phyloP scores from a whole-genome alignment of 2,329 filamentous ascomycete species.

The Phoma herbarum region DNA sequence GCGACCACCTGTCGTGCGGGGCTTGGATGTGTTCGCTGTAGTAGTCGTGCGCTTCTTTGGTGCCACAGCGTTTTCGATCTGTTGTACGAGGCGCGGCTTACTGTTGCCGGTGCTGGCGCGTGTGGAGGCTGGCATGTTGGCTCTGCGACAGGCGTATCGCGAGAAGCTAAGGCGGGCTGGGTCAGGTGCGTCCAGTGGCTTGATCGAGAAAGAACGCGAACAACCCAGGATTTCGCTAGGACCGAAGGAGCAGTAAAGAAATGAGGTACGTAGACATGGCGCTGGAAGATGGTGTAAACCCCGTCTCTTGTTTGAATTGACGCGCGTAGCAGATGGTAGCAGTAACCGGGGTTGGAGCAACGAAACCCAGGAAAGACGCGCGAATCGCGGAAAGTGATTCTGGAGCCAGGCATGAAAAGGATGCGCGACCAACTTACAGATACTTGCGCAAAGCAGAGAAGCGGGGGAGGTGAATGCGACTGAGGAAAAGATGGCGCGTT shows the following conservation, averaged over 20 bases:
- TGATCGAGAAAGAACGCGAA: background rate
- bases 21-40: slow-evolving; percentile 49
- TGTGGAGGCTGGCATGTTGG: slow-evolving; percentile 19
- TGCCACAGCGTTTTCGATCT: slow-evolving; percentile 57
- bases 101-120: slow-evolving; percentile 43
- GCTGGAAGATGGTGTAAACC: too few species aligned
- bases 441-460: background rate
- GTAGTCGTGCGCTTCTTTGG: slow-evolving; percentile 49
- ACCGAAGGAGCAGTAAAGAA: background rate
- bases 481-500: background rate
- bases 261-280: too few species aligned
- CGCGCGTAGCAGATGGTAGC: background rate
- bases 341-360: background rate
- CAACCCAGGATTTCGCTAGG: too few species aligned
- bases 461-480: background rate
- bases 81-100: slow-evolving; percentile 62
- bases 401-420: background rate
- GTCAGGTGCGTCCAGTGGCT: slow-evolving; percentile 1
- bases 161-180: background rate
- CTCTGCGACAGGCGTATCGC: too few species aligned
- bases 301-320: too few species aligned
- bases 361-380: background rate
- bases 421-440: slow-evolving; percentile 10
- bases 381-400: background rate
- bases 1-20: slow-evolving; percentile 39